Conservation (phyloP, 331 rosid genomes). For the Malus hybrid region DNA sequence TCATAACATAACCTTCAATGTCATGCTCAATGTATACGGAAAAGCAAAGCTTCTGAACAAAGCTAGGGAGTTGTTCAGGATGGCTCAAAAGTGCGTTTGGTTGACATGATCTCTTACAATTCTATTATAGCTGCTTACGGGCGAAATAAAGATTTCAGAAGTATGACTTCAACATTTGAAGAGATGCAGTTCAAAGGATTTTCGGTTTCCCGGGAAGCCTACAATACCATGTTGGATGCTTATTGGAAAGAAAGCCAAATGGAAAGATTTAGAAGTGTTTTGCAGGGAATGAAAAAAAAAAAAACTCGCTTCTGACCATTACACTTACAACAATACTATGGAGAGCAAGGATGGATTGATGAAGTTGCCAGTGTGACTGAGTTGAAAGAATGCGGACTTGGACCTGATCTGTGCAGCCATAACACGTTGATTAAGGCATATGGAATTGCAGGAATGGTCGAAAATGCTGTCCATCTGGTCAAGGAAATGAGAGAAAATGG, state of each 20-base stretch:
- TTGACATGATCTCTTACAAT: slow-evolving; percentile 74
- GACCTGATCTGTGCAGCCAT: slow-evolving; percentile 79
- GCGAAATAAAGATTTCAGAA: slow-evolving; percentile 52
- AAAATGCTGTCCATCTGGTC: slow-evolving; percentile 66
- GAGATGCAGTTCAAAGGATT: slow-evolving; percentile 77
- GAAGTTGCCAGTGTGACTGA: slow-evolving; percentile 60
- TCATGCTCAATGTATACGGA: slow-evolving; percentile 72
- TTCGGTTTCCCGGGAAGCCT: slow-evolving; percentile 83
- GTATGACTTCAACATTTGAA: slow-evolving; percentile 51
- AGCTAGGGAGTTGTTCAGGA: slow-evolving; percentile 51
- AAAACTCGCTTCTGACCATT: slow-evolving; percentile 38
- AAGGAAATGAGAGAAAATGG: slow-evolving; percentile 83
- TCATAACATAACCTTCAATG: slow-evolving; percentile 63
- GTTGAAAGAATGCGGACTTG: slow-evolving; percentile 58
- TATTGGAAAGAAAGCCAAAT: slow-evolving; percentile 79
- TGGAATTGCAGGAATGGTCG: slow-evolving; percentile 98
- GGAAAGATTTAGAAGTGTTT: slow-evolving; percentile 51
- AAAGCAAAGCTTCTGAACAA: slow-evolving; percentile 75
- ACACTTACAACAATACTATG: slow-evolving; percentile 78
- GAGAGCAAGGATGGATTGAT: slow-evolving; percentile 82
- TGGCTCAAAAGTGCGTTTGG: slow-evolving; percentile 73
- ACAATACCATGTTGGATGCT: slow-evolving; percentile 84
- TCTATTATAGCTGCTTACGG: slow-evolving; percentile 74
- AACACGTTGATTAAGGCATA: slow-evolving; percentile 86
- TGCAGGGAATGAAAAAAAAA: slow-evolving; percentile 64